Conservation (phyloP, 257 asterid species). For the Jacaranda copaia region DNA sequence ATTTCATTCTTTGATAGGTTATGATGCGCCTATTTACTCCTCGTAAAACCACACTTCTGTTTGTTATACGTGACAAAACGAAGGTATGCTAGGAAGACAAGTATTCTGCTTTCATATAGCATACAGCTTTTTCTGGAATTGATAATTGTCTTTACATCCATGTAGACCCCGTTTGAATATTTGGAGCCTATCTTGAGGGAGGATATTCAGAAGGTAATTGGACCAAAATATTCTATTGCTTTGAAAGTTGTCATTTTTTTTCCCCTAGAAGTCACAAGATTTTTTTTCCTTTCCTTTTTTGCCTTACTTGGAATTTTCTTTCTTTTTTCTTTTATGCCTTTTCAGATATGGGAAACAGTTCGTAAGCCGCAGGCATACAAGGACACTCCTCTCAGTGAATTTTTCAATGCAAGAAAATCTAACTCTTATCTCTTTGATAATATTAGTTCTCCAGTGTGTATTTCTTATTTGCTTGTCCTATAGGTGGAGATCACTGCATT, state of each 20-base stretch:
- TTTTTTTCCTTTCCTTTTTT: no score
- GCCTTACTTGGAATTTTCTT: slow-evolving; percentile 1
- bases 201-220: slow-evolving; percentile 83
- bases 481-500: slow-evolving; percentile 64
- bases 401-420: slow-evolving; percentile 73
- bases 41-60: slow-evolving; percentile 61
- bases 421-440: slow-evolving; percentile 15
- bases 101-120: slow-evolving; percentile 21
- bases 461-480: slow-evolving; percentile 33
- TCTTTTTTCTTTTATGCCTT: slow-evolving; percentile 2
- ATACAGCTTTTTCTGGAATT: slow-evolving; percentile 18
- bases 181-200: slow-evolving; percentile 74
- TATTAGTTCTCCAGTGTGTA: not conserved
- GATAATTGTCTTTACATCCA: slow-evolving; percentile 14
- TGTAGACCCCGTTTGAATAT: slow-evolving; percentile 72
- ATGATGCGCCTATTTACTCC: slow-evolving; percentile 63
- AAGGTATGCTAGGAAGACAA: slow-evolving; percentile 47
- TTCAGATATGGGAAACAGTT: slow-evolving; percentile 88
- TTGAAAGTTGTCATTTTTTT: not conserved
- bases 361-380: slow-evolving; percentile 78
- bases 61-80: slow-evolving; percentile 65
- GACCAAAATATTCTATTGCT: slow-evolving; percentile 3
- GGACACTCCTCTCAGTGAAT: slow-evolving; percentile 82
- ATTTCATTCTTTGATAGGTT: slow-evolving; percentile 44
- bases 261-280: not conserved